Evolutionary conservation across 305 asterid species (phyloP).

Genomic region (Plantago coronopus): DNA sequence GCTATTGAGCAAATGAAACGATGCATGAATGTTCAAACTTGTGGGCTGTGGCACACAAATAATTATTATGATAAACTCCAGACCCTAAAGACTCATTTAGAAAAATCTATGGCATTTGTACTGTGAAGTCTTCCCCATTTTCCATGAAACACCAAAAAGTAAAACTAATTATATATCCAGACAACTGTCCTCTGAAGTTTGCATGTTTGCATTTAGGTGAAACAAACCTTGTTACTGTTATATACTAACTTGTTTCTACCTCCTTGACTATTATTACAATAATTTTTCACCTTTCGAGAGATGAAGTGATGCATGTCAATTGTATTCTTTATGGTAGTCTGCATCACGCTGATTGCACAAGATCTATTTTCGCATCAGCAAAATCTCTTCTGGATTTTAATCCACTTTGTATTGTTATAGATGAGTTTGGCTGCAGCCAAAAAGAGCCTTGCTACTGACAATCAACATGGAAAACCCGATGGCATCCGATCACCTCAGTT

Average conservation of each 20-base stretch:
- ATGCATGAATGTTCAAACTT: not conserved
- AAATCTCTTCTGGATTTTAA: not conserved
- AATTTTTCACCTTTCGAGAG: not conserved
- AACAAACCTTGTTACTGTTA: not conserved
- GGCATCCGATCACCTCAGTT: slow-evolving; percentile 55
- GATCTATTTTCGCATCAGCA: not conserved
- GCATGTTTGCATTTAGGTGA: not conserved
- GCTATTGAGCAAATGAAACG: not conserved
- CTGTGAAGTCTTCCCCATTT: not conserved
- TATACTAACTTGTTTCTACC: not conserved
- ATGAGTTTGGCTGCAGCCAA: slow-evolving; percentile 74
- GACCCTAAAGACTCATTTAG: not conserved
- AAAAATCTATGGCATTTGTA: not conserved
- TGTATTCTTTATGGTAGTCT: not conserved
- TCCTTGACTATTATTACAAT: not conserved
- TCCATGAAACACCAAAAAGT: not conserved
- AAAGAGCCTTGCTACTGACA: slow-evolving; percentile 49
- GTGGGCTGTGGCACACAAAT: not conserved
- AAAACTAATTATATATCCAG: not conserved
- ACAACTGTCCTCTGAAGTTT: too few species aligned
- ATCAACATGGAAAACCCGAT: slow-evolving; percentile 40
- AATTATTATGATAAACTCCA: not conserved
- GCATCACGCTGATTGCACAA: not conserved
- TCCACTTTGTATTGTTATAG: slow-evolving; percentile 34
- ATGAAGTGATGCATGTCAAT: not conserved